These are phyloP conservation scores for Blastobotrys elegans DNA, from an alignment of 1,139 yeast genomes.

Conservation along the genomic window DNA sequence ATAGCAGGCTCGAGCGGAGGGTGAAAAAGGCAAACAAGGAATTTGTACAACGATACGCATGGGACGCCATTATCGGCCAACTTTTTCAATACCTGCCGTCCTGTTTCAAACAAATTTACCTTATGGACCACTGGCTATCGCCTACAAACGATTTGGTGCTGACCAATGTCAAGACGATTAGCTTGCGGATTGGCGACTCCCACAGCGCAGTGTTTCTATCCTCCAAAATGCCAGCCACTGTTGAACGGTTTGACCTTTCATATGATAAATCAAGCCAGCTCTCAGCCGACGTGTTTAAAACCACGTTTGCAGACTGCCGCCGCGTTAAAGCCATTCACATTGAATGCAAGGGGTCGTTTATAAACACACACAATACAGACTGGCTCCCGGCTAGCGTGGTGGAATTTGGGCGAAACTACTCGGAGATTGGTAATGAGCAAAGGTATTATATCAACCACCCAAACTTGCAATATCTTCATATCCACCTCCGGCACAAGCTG, in stretches of 20 bases:
- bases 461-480: constrained; percentile 2
- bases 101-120: constrained; percentile 1
- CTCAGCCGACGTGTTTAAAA: background rate
- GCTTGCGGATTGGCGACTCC: background rate
- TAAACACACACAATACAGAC: constrained; percentile 7
- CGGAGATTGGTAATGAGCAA: background rate
- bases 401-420: constrained; percentile 8
- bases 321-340: constrained; percentile 1
- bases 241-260: constrained; percentile 6
- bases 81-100: constrained; percentile 9
- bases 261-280: background rate
- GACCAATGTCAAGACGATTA: constrained; percentile 7
- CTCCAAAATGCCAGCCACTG: constrained; percentile 4
- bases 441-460: constrained; percentile 3
- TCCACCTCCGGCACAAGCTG: background rate
- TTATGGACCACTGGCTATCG: constrained; percentile 8
- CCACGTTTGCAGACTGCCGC: constrained; percentile 4
- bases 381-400: constrained; percentile 10
- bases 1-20: background rate
- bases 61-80: constrained; percentile 3
- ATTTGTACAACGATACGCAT: background rate
- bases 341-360: background rate
- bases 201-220: background rate
- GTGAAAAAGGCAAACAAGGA: background rate
- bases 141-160: constrained; percentile 1